phyloP scores from a whole-genome alignment of 805 yeast genomes.

The Candida boidinii region DNA sequence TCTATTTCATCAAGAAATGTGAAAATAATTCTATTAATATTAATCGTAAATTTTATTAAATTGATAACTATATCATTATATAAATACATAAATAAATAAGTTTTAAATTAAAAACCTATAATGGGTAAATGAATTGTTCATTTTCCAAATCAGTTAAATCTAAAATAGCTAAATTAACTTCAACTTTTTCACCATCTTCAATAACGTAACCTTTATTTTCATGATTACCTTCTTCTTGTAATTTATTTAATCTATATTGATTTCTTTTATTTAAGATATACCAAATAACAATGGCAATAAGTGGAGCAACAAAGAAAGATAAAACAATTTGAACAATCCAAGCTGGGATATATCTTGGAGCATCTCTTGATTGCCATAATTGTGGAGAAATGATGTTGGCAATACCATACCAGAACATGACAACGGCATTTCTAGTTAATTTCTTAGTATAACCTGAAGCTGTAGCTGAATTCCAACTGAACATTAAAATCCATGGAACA shows the following conservation, averaged over 20 bases:
- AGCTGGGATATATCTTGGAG: conserved; percentile 39
- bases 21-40: no score
- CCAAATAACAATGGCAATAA: conserved; percentile 33
- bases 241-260: conserved; percentile 23
- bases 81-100: no score
- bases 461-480: conserved; percentile 19
- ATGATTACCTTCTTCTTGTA: conserved; percentile 6
- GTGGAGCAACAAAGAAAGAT: conserved; percentile 39
- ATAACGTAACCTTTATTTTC: conserved; percentile 17
- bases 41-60: no score
- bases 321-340: conserved; percentile 51
- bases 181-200: conserved; percentile 11
- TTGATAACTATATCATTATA: no score
- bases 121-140: conserved; percentile 41
- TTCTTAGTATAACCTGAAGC: conserved; percentile 44
- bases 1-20: no score
- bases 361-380: conserved; percentile 40
- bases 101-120: no score
- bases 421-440: conserved; percentile 36
- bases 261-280: conserved; percentile 38
- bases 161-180: conserved; percentile 33
- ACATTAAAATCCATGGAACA: conserved; percentile 9
- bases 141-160: conserved; percentile 50
- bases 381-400: conserved; percentile 50
- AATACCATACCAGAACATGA: conserved; percentile 38